Evolutionary conservation across 441 rosid species (phyloP).

Genomic region (Macaranga tanarius): DNA sequence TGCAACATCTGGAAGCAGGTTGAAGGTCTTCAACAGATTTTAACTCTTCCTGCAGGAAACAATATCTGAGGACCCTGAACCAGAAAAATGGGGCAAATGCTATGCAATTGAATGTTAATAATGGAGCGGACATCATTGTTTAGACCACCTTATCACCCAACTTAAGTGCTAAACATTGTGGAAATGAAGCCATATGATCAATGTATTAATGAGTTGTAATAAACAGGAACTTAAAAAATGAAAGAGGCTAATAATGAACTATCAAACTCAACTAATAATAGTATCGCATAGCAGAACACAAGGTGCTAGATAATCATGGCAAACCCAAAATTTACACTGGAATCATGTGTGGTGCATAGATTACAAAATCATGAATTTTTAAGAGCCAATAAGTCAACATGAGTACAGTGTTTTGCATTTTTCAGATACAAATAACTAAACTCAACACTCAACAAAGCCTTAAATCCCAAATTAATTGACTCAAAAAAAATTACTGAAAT

Average conservation of each 20-base stretch:
- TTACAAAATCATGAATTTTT: background rate
- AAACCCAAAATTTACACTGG: background rate
- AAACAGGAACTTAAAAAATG: background rate
- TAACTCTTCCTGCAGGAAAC: conserved; percentile 46
- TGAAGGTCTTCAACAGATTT: conserved; percentile 42
- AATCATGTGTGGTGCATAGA: background rate
- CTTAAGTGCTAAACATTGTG: background rate
- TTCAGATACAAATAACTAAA: too few species aligned
- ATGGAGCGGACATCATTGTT: background rate
- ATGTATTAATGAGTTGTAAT: background rate
- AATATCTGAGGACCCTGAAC: background rate
- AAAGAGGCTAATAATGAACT: background rate
- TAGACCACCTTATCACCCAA: background rate
- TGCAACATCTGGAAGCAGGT: conserved; percentile 51
- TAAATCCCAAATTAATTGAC: too few species aligned
- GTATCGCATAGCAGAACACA: background rate
- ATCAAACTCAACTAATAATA: background rate
- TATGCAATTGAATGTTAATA: background rate
- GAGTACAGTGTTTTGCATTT: too few species aligned
- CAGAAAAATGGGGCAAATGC: too few species aligned
- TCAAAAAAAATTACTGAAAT: background rate
- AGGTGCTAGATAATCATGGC: too few species aligned
- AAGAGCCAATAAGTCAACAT: background rate
- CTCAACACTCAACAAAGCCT: too few species aligned
- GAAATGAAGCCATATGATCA: background rate